Evolutionary conservation across 495 filamentous ascomycete genomes (phyloP).

Genomic region (Xylaria acuta): DNA sequence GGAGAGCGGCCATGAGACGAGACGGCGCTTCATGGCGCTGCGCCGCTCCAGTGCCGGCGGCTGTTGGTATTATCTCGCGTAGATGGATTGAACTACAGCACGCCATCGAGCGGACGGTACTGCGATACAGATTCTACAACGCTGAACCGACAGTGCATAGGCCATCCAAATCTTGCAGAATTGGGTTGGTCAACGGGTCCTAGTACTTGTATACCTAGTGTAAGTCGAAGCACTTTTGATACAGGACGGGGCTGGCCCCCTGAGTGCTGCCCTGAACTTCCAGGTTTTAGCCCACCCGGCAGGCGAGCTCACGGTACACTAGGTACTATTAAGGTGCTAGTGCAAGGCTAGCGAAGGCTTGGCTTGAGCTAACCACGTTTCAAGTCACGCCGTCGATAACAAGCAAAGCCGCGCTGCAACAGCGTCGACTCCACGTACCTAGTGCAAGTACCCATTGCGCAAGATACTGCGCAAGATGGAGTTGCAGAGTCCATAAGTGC

Average conservation of each 20-base stretch:
- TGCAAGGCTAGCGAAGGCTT: conserved; percentile 19
- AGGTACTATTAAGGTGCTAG: neutral
- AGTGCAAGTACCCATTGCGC: neutral
- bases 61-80: neutral
- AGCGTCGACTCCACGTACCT: neutral
- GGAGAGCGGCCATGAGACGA: neutral
- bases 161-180: neutral
- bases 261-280: too few species aligned
- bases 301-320: neutral
- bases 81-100: neutral
- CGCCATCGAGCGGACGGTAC: neutral
- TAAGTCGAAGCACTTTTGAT: neutral
- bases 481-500: neutral
- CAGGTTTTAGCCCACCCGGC: neutral
- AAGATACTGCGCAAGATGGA: neutral
- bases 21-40: neutral
- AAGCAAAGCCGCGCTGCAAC: neutral
- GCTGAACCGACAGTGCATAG: neutral
- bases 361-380: neutral
- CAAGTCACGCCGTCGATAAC: neutral
- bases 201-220: neutral
- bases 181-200: neutral
- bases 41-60: neutral
- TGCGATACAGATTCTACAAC: neutral
- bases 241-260: neutral